Evolutionary conservation across 2,329 filamentous ascomycete species (phyloP).

Genomic region (Xylaria sp.): DNA sequence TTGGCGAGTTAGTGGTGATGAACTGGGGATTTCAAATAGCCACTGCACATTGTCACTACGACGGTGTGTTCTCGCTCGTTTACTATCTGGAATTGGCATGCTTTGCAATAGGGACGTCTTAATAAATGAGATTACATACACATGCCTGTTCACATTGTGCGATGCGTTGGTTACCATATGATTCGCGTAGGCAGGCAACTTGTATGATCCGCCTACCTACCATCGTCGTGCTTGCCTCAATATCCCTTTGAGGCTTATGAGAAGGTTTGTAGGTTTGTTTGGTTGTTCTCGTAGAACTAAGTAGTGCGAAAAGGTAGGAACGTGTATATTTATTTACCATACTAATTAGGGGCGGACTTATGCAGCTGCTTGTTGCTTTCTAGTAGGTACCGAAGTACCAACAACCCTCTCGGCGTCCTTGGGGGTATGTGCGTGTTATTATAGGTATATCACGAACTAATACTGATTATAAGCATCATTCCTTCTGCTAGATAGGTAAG

Average conservation of each 20-base stretch:
- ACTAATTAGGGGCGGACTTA: no score
- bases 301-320: no score
- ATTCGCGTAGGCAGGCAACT: no score
- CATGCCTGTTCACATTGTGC: neutral
- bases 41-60: constrained; percentile 27
- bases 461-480: no score
- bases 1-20: constrained; percentile 31
- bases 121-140: constrained; percentile 39
- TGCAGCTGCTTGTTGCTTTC: no score
- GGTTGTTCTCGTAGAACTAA: neutral
- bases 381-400: no score
- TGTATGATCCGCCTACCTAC: neutral
- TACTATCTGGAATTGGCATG: constrained; percentile 36
- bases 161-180: neutral
- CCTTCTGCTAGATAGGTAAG: no score
- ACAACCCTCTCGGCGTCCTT: no score
- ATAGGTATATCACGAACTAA: no score
- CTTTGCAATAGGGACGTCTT: constrained; percentile 38
- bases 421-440: no score
- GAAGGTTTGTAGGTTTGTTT: neutral
- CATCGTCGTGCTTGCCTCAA: neutral
- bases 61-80: constrained; percentile 37
- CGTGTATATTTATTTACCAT: no score
- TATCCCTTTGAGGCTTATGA: no score
- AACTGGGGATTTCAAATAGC: constrained; percentile 26